Conservation (phyloP, 2,329 filamentous ascomycete genomes). For the Capronia epimyces region DNA sequence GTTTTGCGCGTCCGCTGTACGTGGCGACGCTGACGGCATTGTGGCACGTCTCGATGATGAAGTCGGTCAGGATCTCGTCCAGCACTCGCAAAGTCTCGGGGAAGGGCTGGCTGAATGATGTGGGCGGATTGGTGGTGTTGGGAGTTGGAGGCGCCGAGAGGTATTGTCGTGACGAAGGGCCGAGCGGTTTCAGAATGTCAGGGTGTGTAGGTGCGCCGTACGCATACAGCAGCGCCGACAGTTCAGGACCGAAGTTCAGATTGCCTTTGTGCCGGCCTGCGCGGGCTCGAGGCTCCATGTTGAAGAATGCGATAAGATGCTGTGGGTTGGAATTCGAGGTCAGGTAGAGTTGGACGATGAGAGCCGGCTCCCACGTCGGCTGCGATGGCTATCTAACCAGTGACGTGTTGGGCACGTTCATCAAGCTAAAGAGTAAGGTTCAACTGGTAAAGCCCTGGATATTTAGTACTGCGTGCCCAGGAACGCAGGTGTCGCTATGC, state of each 20-base stretch:
- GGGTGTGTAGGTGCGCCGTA: slow-evolving; percentile 40
- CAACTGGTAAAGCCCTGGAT: too few species aligned
- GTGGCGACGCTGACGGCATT: slow-evolving; percentile 79
- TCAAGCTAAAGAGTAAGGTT: too few species aligned
- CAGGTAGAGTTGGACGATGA: too few species aligned
- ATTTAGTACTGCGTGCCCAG: too few species aligned
- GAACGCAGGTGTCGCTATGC: too few species aligned
- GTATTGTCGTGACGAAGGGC: slow-evolving; percentile 20
- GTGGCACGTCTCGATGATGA: slow-evolving; percentile 89
- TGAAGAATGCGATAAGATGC: background rate
- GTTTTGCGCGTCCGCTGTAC: slow-evolving; percentile 85
- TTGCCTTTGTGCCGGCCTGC: slow-evolving; percentile 75
- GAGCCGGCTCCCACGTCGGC: too few species aligned
- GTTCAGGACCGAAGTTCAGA: slow-evolving; percentile 70
- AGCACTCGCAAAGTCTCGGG: slow-evolving; percentile 78
- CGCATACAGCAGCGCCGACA: slow-evolving; percentile 51
- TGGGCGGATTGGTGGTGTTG: slow-evolving; percentile 47
- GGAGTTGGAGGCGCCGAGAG: slow-evolving; percentile 19
- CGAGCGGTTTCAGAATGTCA: slow-evolving; percentile 29
- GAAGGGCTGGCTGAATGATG: slow-evolving; percentile 72
- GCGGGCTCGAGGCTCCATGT: slow-evolving; percentile 69
- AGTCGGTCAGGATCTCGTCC: slow-evolving; percentile 94
- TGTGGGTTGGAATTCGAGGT: background rate
- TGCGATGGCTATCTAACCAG: too few species aligned
- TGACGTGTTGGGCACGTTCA: too few species aligned